These are phyloP conservation scores for Trichophaea hybrida DNA, from an alignment of 2,329 filamentous ascomycete species.

Conservation along the genomic window DNA sequence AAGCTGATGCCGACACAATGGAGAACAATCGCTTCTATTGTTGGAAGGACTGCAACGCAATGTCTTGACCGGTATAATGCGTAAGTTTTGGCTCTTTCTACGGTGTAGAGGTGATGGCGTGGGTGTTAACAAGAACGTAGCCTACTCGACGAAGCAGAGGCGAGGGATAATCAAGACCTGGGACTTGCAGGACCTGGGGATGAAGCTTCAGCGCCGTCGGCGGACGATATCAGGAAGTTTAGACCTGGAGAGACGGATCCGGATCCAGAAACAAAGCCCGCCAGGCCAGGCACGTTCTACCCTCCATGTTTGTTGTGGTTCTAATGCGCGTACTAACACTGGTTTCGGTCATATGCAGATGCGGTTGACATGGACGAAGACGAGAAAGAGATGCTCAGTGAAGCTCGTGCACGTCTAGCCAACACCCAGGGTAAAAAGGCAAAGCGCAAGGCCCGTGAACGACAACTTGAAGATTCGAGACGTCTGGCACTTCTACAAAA, in stretches of 20 bases:
- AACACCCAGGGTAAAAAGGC: slow-evolving; percentile 99
- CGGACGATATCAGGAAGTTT: slow-evolving; percentile 78
- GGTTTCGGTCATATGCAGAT: slow-evolving; percentile 37
- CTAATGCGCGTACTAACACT: background rate
- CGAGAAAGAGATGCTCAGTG: slow-evolving; percentile 98
- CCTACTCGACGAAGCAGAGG: slow-evolving; percentile 87
- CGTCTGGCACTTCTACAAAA: slow-evolving; percentile 85
- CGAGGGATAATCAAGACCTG: slow-evolving; percentile 65
- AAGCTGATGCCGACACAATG: slow-evolving; percentile 99
- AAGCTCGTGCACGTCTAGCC: slow-evolving; percentile 85
- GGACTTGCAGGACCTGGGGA: slow-evolving; percentile 74
- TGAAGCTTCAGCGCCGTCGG: slow-evolving; percentile 74
- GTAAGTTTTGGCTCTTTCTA: background rate
- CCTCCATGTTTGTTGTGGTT: background rate
- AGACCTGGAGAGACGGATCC: slow-evolving; percentile 89
- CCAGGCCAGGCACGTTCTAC: slow-evolving; percentile 44
- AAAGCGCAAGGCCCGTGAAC: slow-evolving; percentile 89
- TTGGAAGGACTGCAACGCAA: slow-evolving; percentile 90
- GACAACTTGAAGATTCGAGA: slow-evolving; percentile 87
- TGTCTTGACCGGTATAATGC: slow-evolving; percentile 85
- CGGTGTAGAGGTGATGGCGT: background rate
- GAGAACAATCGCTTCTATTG: slow-evolving; percentile 93
- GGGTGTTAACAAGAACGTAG: slow-evolving; percentile 36
- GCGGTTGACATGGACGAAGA: slow-evolving; percentile 98
- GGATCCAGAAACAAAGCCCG: slow-evolving; percentile 93